These are phyloP conservation scores for Penicillium sclerotigenum DNA, from an alignment of 2,329 filamentous ascomycete genomes.

Conservation along the genomic window DNA sequence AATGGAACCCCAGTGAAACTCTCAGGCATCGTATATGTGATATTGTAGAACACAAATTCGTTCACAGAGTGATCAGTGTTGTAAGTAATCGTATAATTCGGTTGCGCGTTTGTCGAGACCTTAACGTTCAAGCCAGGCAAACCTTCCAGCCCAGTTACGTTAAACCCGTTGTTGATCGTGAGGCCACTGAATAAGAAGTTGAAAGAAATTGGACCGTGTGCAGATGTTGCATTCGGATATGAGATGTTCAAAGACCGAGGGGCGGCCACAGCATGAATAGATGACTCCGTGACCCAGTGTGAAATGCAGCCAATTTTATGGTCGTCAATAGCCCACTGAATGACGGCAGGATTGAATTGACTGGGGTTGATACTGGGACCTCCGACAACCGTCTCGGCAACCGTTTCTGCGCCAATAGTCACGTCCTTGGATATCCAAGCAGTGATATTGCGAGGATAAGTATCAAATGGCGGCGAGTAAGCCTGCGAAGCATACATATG, in stretches of 20 bases:
- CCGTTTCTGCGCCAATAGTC: slow-evolving; percentile 60
- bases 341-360: slow-evolving; percentile 58
- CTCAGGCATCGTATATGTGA: slow-evolving; percentile 18
- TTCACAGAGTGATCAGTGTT: slow-evolving; percentile 16
- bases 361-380: slow-evolving; percentile 52
- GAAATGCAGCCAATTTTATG: slow-evolving; percentile 24
- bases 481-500: slow-evolving; percentile 53
- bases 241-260: slow-evolving; percentile 48
- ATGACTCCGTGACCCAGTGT: slow-evolving; percentile 42
- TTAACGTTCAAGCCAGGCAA: slow-evolving; percentile 13
- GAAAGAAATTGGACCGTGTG: slow-evolving; percentile 7
- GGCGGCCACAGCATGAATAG: slow-evolving; percentile 43
- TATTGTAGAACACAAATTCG: slow-evolving; percentile 19
- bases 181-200: slow-evolving; percentile 18
- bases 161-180: slow-evolving; percentile 47
- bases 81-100: slow-evolving; percentile 14
- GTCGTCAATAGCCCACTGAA: slow-evolving; percentile 54
- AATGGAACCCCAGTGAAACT: slow-evolving; percentile 10
- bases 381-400: slow-evolving; percentile 55
- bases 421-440: slow-evolving; percentile 57
- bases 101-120: slow-evolving; percentile 11
- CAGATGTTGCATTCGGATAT: slow-evolving; percentile 50
- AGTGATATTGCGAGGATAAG: slow-evolving; percentile 56
- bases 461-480: slow-evolving; percentile 59
- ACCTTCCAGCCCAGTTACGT: slow-evolving; percentile 16